phyloP scores from a whole-genome alignment of 768 basidiomycete species.

The Crassisporium funariophilum region DNA sequence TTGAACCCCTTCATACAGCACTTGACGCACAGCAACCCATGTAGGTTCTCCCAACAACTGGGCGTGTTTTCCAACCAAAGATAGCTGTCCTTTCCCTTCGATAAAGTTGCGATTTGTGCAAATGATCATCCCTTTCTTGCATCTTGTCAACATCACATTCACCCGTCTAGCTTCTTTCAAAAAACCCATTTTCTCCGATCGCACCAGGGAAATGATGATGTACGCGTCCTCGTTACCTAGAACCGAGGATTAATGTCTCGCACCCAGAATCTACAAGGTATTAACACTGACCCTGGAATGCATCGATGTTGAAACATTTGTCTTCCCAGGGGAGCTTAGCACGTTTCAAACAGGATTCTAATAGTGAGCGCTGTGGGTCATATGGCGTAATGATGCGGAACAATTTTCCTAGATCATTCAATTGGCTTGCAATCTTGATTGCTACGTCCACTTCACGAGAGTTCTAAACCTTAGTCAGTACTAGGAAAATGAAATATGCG shows the following conservation, averaged over 20 bases:
- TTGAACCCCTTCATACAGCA: conserved; percentile 5
- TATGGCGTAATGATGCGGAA: conserved; percentile 76
- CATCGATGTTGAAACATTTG: conserved; percentile 75
- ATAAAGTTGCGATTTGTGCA: conserved; percentile 58
- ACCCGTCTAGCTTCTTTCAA: conserved; percentile 56
- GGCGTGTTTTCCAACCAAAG: conserved; percentile 37
- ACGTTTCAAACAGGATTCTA: conserved; percentile 53
- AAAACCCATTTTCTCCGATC: conserved; percentile 65
- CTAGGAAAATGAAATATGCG: conserved; percentile 6
- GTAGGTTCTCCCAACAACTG: conserved; percentile 18
- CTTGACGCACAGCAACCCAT: conserved; percentile 15
- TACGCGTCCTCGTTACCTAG: conserved; percentile 75
- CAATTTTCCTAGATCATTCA: conserved; percentile 37
- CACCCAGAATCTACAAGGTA: background rate
- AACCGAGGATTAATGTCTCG: background rate
- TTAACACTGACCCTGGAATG: conserved; percentile 63
- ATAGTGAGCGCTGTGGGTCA: conserved; percentile 59
- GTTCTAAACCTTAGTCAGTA: conserved; percentile 45
- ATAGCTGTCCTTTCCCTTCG: conserved; percentile 29
- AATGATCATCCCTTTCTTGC: conserved; percentile 69
- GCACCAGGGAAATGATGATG: conserved; percentile 72
- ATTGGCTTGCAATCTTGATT: conserved; percentile 45
- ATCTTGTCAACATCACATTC: conserved; percentile 78
- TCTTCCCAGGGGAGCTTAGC: conserved; percentile 54
- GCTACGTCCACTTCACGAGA: conserved; percentile 48